Evolutionary conservation across 2,329 filamentous ascomycete species (phyloP).

Genomic region (Stagonosporopsis cucurbitacearum): DNA sequence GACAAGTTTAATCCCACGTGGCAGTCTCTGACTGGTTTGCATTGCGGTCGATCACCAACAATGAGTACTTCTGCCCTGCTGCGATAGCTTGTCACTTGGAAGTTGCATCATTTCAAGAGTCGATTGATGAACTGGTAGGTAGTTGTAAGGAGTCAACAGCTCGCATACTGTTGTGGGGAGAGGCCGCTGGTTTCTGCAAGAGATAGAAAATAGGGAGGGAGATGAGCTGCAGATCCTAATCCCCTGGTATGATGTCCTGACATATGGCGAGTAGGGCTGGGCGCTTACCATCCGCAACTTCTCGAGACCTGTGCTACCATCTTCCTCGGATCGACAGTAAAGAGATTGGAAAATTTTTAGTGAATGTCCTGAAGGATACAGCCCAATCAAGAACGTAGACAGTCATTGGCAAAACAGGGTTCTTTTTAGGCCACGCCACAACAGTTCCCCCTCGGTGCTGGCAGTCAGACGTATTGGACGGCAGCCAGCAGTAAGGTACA

Average conservation of each 20-base stretch:
- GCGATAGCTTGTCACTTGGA: slow-evolving; percentile 14
- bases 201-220: slow-evolving; percentile 23
- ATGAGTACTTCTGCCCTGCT: slow-evolving; percentile 21
- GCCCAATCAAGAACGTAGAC: slow-evolving; percentile 38
- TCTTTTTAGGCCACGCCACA: slow-evolving; percentile 29
- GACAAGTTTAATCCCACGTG: slow-evolving; percentile 45
- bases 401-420: slow-evolving; percentile 28
- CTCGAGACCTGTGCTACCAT: slow-evolving; percentile 42
- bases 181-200: slow-evolving; percentile 15
- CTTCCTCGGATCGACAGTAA: slow-evolving; percentile 27
- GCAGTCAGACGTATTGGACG: slow-evolving; percentile 39
- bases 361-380: slow-evolving; percentile 18
- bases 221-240: slow-evolving; percentile 35
- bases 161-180: background rate
- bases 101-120: background rate
- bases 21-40: slow-evolving; percentile 52
- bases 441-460: slow-evolving; percentile 24
- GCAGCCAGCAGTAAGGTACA: slow-evolving; percentile 40
- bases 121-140: slow-evolving; percentile 15
- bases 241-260: slow-evolving; percentile 20
- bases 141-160: background rate
- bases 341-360: no score
- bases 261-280: slow-evolving; percentile 36
- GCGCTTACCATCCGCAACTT: slow-evolving; percentile 41
- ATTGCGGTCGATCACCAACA: slow-evolving; percentile 44